Base-by-base conservation (phyloP, 169 alveolate species). In the Eimeria brunetti region DNA sequence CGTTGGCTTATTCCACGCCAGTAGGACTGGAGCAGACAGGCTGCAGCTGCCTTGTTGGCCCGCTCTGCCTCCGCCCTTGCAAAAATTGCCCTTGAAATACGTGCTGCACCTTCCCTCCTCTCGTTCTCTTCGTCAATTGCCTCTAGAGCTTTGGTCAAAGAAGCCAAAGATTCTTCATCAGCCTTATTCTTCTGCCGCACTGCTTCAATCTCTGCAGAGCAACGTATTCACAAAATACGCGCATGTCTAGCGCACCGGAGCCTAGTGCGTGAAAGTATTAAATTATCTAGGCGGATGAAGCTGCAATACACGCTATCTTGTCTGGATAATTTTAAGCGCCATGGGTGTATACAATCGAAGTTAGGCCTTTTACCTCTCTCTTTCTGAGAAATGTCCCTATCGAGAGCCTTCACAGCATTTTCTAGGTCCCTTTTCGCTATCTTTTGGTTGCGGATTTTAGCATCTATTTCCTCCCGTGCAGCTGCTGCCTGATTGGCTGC, bases 1-100 rank as follows among this genome's bases (percentile, higher is more conserved):
- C 96, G 53, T 78, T 93, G 96, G 33, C 49, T 44, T 53, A 93
- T 67, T 24, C 96, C 96, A 38, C 96, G 69, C 96, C 96, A 93
- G 81, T 84, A 93, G 1, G 96, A 49, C 69, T 93, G 96, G 4
- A 93, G 88, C 53, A 93, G 88, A 5, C 88, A 75, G 9, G 96
- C 96, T 36, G 96, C 96, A 4, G 56, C 93, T 27, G 91, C 75
- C 36, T 62, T 58, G 27, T 58, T 83, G 11, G 64, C 69, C 36
- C 62, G 62, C 22, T 83, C 62, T n/a, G 86, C 88, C 16, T 83
- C 69, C 53, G 80, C 83, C 44, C 88, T 49, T 1, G 85, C 51
- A 6, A 62, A 49, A 1, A 88, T 86, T 30, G 88, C 86, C 53
- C 33, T 64, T 24, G 88, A 78, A 11, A 92, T 81, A 5, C 86